Evolutionary conservation across 2,329 filamentous ascomycete species (phyloP), one percentile per base, ranked within the genome.

Genomic region (Sphaerulina musiva): DNA sequence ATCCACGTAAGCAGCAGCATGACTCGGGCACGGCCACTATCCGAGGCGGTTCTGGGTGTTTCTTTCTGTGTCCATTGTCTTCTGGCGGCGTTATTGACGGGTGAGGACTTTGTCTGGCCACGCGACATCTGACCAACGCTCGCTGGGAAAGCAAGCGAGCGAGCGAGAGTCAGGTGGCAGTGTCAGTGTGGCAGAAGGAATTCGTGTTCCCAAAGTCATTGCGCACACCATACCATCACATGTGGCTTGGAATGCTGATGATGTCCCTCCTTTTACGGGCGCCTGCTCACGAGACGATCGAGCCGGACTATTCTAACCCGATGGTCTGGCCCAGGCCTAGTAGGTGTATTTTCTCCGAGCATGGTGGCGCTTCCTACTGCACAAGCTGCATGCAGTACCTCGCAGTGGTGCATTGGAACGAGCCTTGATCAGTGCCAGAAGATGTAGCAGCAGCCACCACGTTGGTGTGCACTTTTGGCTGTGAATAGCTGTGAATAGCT

Each of bases 291-390:
- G 48, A 51, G 48, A 42, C 44, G 41, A 41, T 26, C 39, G 23
- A 45, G 32, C 23, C 42, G 41, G 17, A 42, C 34, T 31, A 26
- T 6, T 12, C 3, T 36, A 29, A 42, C 39, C 39, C 46, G 51
- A 31, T 46, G 48, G 36, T 56, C 54, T 56, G 31, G 54, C 48
- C 47, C 29, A 55, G 5, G 26, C 26, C 26, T 29, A 29, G 26
- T 6, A 20, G 20, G 20, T 46, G 20, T 46, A 10, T 38, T 38
- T 42, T 17, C 44, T 52, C 54, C 54, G 54, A 40, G 17, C 17
- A 45, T 14, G 34, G 54, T 53, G 54, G 54, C 54, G 53, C 39
- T 12, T 26, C 49, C 49, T 56, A 41, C 31, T 52, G 53, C 54
- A 52, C 52, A 26, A 46, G 43, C 48, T 41, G 48, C 45, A 29